Evolutionary conservation across 192 early-diverging fungal species (phyloP).

Genomic region (Coemansia asiatica): DNA sequence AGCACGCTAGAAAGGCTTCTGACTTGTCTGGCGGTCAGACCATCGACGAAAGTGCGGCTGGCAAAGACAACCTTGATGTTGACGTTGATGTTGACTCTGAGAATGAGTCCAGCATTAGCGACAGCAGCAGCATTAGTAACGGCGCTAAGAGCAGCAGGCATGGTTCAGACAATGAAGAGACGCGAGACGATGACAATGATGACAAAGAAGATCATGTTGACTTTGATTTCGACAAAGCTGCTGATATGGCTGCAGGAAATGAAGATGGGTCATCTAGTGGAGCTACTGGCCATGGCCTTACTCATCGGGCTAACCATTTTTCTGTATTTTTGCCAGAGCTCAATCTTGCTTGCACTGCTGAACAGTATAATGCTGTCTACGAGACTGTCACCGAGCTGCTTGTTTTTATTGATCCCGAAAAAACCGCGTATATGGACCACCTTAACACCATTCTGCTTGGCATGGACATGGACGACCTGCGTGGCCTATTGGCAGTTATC

Average conservation of each 20-base stretch:
- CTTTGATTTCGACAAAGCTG: constrained; percentile 20
- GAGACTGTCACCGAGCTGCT: constrained; percentile 78
- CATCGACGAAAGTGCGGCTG: neutral
- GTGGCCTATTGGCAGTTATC: constrained; percentile 48
- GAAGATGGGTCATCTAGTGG: neutral
- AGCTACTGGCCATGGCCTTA: constrained; percentile 31
- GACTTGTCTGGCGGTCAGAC: neutral
- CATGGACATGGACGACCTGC: constrained; percentile 73
- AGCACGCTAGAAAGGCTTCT: constrained; percentile 3
- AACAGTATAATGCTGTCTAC: constrained; percentile 71
- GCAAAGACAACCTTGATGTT: neutral
- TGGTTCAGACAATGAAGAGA: neutral
- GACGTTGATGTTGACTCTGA: neutral
- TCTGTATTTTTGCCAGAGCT: constrained; percentile 75
- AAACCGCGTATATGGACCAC: constrained; percentile 68
- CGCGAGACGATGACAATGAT: neutral
- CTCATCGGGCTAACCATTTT: constrained; percentile 65
- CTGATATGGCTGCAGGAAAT: constrained; percentile 5
- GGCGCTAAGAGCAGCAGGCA: neutral
- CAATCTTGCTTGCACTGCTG: constrained; percentile 68
- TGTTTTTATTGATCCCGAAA: constrained; percentile 79
- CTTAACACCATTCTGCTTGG: constrained; percentile 77
- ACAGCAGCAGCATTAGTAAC: neutral
- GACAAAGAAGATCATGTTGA: constrained; percentile 6
- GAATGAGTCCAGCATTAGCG: neutral